Percentiles rank a stretch among this genome's conserved stretches.
Conservation (phyloP, 1,284 basidiomycete species). For the Cutaneotrichosporon sp. region DNA sequence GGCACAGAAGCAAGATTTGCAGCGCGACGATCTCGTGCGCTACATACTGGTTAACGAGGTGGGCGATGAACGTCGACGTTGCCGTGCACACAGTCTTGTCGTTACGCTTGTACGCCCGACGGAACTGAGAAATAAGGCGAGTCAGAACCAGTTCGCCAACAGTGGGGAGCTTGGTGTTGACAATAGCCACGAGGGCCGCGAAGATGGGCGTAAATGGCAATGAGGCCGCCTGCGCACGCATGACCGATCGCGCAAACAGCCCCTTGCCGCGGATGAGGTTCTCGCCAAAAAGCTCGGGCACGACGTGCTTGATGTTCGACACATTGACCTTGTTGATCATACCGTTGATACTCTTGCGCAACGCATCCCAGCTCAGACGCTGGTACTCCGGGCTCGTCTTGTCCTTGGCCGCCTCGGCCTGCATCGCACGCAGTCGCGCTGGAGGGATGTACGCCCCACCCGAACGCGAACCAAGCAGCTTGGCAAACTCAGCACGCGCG, state of each 20-base stretch:
- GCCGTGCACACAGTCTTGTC: constrained; percentile 94
- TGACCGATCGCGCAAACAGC: constrained; percentile 84
- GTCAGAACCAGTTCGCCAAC: constrained; percentile 88
- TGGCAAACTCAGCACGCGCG: constrained; percentile 68
- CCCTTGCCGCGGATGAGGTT: constrained; percentile 87
- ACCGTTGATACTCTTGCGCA: constrained; percentile 97
- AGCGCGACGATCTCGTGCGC: constrained; percentile 92
- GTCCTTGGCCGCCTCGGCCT: constrained; percentile 75
- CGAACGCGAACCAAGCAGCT: constrained; percentile 65
- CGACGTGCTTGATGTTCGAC: constrained; percentile 92
- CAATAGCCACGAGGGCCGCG: constrained; percentile 84
- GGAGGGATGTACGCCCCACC: constrained; percentile 98
- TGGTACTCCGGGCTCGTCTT: constrained; percentile 90
- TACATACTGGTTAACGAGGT: constrained; percentile 93
- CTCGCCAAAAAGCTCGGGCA: constrained; percentile 88
- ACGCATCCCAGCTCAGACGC: constrained; percentile 92
- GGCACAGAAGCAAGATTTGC: constrained; percentile 86
- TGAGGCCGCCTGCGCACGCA: constrained; percentile 96
- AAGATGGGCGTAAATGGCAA: constrained; percentile 98
- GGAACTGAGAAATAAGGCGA: constrained; percentile 89
- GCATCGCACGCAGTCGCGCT: constrained; percentile 82
- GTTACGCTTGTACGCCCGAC: constrained; percentile 91
- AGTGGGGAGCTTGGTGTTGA: constrained; percentile 96
- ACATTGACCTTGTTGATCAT: constrained; percentile 95
- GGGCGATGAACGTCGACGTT: constrained; percentile 91